phyloP scores from a whole-genome alignment of 441 rosid species.

The Jatropha podagrica region DNA sequence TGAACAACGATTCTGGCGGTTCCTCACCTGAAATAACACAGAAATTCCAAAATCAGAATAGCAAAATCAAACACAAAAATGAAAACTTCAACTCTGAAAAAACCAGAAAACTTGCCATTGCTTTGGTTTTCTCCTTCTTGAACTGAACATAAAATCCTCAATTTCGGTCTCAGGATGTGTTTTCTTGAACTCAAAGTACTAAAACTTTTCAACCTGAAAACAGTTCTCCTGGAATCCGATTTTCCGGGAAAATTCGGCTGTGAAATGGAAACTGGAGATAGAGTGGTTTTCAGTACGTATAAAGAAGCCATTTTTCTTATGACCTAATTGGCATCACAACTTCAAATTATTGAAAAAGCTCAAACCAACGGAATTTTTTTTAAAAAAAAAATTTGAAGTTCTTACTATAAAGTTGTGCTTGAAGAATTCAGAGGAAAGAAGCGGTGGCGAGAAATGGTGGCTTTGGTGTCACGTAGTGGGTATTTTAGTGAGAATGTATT shows the following conservation, averaged over 20 bases:
- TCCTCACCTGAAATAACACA: conserved; percentile 61
- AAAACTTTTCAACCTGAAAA: conserved; percentile 31
- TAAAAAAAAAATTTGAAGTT: background rate
- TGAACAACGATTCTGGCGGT: conserved; percentile 88
- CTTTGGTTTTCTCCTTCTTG: conserved; percentile 53
- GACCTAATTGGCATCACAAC: conserved; percentile 14
- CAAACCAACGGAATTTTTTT: background rate
- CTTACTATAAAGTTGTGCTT: background rate
- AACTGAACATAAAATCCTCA: conserved; percentile 47
- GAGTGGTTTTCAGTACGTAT: conserved; percentile 40
- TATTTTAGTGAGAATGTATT: conserved; percentile 13
- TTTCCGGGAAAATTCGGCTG: conserved; percentile 46
- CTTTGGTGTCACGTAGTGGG: background rate
- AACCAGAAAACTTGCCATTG: conserved; percentile 48
- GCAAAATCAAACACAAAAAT: background rate
- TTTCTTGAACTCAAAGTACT: conserved; percentile 17
- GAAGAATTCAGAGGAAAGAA: background rate
- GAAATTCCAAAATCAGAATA: background rate
- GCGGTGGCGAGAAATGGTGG: background rate
- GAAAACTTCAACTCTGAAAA: background rate
- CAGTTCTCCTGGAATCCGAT: conserved; percentile 36
- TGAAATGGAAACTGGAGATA: conserved; percentile 45
- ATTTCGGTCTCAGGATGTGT: conserved; percentile 24
- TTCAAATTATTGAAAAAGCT: conserved; percentile 9
- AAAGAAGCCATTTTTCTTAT: conserved; percentile 41